Evolutionary conservation across 2,329 filamentous ascomycete species (phyloP).

Genomic region (Trichoderma sp.): DNA sequence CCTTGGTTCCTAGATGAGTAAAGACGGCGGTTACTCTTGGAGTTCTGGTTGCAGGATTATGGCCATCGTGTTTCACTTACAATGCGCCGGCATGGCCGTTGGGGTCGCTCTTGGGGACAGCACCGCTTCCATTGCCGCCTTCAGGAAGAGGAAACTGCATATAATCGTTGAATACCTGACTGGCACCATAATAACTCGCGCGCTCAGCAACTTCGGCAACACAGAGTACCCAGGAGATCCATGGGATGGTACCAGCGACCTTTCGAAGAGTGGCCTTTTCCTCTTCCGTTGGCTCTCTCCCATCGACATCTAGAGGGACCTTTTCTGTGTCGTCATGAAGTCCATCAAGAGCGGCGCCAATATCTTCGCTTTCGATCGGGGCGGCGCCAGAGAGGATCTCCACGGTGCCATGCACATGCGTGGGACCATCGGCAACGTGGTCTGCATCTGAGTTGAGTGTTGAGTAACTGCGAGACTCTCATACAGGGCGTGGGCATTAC

Average conservation of each 20-base stretch:
- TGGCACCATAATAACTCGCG: constrained; percentile 28
- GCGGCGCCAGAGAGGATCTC: constrained; percentile 23
- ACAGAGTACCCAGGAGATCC: constrained; percentile 28
- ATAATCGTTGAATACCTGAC: constrained; percentile 27
- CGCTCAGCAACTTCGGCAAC: constrained; percentile 26
- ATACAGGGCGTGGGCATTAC: neutral
- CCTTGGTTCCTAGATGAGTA: constrained; percentile 17
- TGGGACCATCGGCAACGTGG: constrained; percentile 21
- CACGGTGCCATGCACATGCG: constrained; percentile 18
- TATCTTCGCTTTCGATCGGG: constrained; percentile 18
- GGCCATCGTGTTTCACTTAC: constrained; percentile 12
- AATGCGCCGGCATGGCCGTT: constrained; percentile 28
- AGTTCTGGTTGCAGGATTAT: neutral
- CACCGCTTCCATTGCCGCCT: constrained; percentile 25
- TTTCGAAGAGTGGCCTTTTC: constrained; percentile 24
- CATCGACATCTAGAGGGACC: neutral
- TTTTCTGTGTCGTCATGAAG: constrained; percentile 15
- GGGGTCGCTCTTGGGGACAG: constrained; percentile 26
- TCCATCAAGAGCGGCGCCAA: neutral
- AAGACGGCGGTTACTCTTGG: neutral
- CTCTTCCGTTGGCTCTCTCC: constrained; percentile 24
- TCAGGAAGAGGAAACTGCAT: constrained; percentile 29
- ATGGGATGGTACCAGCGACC: constrained; percentile 21
- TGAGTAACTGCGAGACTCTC: neutral
- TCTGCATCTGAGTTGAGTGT: constrained; percentile 15